phyloP scores from a whole-genome alignment of 2,329 filamentous ascomycete species.

The Penicillium occitanis region DNA sequence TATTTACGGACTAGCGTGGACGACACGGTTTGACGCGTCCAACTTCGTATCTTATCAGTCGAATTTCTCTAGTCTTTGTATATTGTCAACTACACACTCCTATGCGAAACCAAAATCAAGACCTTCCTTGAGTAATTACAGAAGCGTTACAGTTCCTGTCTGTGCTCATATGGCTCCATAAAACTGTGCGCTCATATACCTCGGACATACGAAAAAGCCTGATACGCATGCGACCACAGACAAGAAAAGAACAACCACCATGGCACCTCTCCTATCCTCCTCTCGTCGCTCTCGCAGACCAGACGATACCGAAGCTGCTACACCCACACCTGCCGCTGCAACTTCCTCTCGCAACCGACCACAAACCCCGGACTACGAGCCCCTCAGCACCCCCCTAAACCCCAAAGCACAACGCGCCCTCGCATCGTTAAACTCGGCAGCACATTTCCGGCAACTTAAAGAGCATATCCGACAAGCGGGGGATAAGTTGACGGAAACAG shows the following conservation, averaged over 20 bases:
- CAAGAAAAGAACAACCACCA: constrained; percentile 10
- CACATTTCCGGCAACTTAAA: constrained; percentile 48
- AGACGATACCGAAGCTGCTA: background rate
- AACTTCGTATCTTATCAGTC: constrained; percentile 1
- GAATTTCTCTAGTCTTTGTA: background rate
- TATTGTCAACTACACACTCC: background rate
- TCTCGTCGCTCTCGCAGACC: constrained; percentile 11
- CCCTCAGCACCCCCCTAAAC: constrained; percentile 54
- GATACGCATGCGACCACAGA: background rate
- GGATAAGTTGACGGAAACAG: constrained; percentile 49
- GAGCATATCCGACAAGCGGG: constrained; percentile 51
- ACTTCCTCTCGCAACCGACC: constrained; percentile 6
- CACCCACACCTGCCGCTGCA: background rate
- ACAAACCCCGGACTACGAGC: constrained; percentile 49
- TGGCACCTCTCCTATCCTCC: constrained; percentile 5
- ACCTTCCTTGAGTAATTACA: too few relatives aligned
- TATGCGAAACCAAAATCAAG: background rate
- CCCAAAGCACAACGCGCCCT: constrained; percentile 48
- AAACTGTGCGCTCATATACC: background rate
- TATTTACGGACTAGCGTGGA: constrained; percentile 34
- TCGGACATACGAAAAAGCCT: background rate
- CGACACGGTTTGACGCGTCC: constrained; percentile 28
- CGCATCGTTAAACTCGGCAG: constrained; percentile 43
- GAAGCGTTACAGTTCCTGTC: too few relatives aligned
- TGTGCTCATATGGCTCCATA: background rate